Base-by-base conservation (phyloP, 306 rosid genomes). In the Luffa aegyptiaca region DNA sequence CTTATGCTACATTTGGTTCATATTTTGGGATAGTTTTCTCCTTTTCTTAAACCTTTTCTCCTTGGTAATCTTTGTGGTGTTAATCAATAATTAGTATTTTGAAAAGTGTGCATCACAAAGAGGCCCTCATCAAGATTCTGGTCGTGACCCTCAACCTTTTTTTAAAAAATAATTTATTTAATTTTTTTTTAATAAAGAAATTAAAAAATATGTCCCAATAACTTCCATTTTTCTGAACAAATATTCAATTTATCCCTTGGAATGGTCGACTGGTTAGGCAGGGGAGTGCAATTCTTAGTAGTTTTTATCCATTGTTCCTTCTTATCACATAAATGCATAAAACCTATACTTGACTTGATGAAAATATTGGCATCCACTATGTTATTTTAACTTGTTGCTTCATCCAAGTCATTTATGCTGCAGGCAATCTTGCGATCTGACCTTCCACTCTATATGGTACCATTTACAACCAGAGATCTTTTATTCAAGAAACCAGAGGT, bases 381-480 rank as follows among this genome's bases (percentile, higher is more conserved):
- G 20, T 21, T 49, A 49, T 14, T 72, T 72, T 13, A 48, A 48
- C 61, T 51, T 36, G 42, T 65, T 65, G 6, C 46, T 16, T 65
- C 5, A 65, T 65, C 48, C 72, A 65, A 6, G 0, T 65, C 10
- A 71, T 80, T 79, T 80, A 78, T 83, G 85, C 44, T 45, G 76
- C 95, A 94, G 98, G 98, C 93, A 37, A 77, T 89, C 76, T 78
- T 92, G 79, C 97, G 98, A 53, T 90, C 88, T 79, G 98, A 95
- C 88, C 97, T 95, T 86, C 98, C 98, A 48, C 68, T 51, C 80
- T 95, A 95, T 89, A 91, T 95, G 97, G 97, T 95, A 80, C 98
- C 97, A 44, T 91, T 91, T 53, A 48, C 88, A 11, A 84, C 88
- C 13, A 77, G 79, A 48, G 92, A 95, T 83, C 89, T 95, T 82